Evolutionary conservation across 1,284 basidiomycete species (phyloP).

Genomic region (Ustilago tritici): DNA sequence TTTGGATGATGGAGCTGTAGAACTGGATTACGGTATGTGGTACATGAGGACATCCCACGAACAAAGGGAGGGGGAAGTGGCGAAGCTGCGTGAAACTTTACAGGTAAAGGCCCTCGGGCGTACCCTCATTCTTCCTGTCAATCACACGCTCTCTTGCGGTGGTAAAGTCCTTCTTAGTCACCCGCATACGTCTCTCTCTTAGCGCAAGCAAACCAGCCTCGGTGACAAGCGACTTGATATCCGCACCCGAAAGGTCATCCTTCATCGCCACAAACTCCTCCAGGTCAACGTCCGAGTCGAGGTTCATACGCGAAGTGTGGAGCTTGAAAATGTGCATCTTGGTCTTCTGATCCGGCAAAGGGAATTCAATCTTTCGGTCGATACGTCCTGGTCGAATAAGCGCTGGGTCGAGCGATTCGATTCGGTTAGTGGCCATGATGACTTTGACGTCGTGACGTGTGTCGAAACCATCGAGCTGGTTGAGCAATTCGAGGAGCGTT

Average conservation of each 20-base stretch:
- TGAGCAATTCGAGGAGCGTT: constrained; percentile 71
- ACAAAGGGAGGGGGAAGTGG: too few relatives aligned
- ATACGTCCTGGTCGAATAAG: constrained; percentile 99
- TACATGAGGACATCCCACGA: background rate
- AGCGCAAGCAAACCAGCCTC: constrained; percentile 95
- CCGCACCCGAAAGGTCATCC: constrained; percentile 95
- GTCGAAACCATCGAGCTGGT: constrained; percentile 97
- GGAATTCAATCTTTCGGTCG: constrained; percentile 87
- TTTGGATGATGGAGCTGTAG: background rate
- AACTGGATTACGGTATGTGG: constrained; percentile 19
- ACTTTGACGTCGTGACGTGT: constrained; percentile 99
- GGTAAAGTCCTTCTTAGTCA: constrained; percentile 78
- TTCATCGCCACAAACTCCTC: constrained; percentile 97
- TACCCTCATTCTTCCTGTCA: constrained; percentile 67
- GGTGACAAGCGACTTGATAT: constrained; percentile 81
- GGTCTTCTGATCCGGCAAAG: constrained; percentile 67
- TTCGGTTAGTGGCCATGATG: constrained; percentile 84
- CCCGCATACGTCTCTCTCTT: constrained; percentile 94
- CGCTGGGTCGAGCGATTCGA: constrained; percentile 94
- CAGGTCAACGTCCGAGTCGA: constrained; percentile 90
- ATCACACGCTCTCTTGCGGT: constrained; percentile 67
- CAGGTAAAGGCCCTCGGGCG: constrained; percentile 64
- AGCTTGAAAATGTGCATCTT: constrained; percentile 90
- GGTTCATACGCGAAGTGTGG: constrained; percentile 95
- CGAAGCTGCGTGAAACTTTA: constrained; percentile 5